Evolutionary conservation across 2,329 filamentous ascomycete genomes (phyloP).

Genomic region (Exophiala phaeomuriformis): DNA sequence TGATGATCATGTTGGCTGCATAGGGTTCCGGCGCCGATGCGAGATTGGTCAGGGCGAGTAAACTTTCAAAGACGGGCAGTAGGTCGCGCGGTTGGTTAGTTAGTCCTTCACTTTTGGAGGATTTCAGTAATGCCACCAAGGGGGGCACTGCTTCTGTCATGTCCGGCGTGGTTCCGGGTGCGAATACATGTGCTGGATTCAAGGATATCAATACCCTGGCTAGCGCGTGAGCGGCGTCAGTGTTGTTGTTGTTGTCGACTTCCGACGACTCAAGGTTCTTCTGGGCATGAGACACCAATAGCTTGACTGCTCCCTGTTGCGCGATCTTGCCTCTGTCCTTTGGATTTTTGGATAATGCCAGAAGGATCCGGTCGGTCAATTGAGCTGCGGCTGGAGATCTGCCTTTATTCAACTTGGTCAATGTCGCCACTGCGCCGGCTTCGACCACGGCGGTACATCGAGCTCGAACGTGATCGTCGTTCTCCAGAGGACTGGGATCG

Average conservation of each 20-base stretch:
- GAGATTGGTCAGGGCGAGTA: conserved; percentile 90
- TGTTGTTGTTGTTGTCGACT: conserved; percentile 33
- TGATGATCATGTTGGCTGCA: conserved; percentile 63
- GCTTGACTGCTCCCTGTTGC: conserved; percentile 86
- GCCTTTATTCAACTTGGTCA: conserved; percentile 67
- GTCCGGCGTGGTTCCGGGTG: conserved; percentile 63
- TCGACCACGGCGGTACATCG: conserved; percentile 75
- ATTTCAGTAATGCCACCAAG: conserved; percentile 64
- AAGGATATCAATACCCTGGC: conserved; percentile 81
- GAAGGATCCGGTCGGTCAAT: conserved; percentile 68
- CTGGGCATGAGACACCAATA: conserved; percentile 64
- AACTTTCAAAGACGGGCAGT: conserved; percentile 78
- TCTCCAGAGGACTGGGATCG: conserved; percentile 59
- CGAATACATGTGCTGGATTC: conserved; percentile 78
- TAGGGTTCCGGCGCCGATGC: conserved; percentile 54
- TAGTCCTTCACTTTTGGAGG: conserved; percentile 26
- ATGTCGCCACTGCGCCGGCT: conserved; percentile 65
- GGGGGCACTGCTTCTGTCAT: conserved; percentile 74
- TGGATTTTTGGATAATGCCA: conserved; percentile 66
- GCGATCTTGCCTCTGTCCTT: conserved; percentile 70
- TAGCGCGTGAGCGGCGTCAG: conserved; percentile 66
- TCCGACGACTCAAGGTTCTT: conserved; percentile 16
- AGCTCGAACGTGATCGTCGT: conserved; percentile 65
- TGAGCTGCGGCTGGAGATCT: conserved; percentile 63
- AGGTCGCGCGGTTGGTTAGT: conserved; percentile 58